Evolutionary conservation across 805 yeast species (phyloP).

Genomic region (Nadsonia fulvescens): DNA sequence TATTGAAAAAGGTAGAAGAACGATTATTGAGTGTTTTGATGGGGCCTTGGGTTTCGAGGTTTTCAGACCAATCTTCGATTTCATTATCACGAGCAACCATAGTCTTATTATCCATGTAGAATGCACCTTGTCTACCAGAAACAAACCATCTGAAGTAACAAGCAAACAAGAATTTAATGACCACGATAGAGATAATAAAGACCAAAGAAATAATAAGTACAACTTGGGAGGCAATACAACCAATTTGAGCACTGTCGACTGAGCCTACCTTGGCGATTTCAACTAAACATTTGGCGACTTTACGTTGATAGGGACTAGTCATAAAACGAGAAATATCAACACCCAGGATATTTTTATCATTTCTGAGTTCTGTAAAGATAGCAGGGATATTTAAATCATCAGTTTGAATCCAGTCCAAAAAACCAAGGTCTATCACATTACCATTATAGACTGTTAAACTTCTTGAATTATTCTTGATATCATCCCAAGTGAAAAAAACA

Average conservation of each 20-base stretch:
- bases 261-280: conserved; percentile 82
- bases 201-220: conserved; percentile 68
- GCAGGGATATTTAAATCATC: conserved; percentile 58
- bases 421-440: conserved; percentile 62
- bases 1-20: too few relatives aligned
- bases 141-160: conserved; percentile 78
- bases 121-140: conserved; percentile 68
- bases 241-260: conserved; percentile 75
- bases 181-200: conserved; percentile 67
- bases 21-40: conserved; percentile 26
- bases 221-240: conserved; percentile 80
- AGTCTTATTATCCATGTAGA: conserved; percentile 33
- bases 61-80: conserved; percentile 77
- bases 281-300: conserved; percentile 61
- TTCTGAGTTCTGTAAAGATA: conserved; percentile 44
- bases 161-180: conserved; percentile 65
- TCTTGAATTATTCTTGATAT: conserved; percentile 46
- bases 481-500: conserved; percentile 83
- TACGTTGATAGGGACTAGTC: conserved; percentile 45
- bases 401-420: conserved; percentile 56
- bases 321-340: conserved; percentile 66
- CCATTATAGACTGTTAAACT: conserved; percentile 82
- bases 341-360: conserved; percentile 42
- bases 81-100: conserved; percentile 45
- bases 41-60: conserved; percentile 23